Conservation (phyloP, 108 stramenopile genomes). For the Cyclotella atomus region DNA sequence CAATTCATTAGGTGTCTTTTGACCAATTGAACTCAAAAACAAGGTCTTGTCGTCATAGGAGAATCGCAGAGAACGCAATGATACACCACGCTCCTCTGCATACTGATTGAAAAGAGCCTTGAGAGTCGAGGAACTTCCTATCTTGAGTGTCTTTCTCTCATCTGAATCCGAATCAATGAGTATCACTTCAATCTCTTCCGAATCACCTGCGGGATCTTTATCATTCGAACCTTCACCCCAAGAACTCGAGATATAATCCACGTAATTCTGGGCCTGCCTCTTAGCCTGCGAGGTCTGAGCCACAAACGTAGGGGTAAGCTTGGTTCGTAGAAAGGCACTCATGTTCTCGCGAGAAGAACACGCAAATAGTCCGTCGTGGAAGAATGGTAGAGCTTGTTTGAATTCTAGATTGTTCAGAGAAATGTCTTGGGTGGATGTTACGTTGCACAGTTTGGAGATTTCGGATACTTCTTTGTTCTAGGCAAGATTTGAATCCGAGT, state of each 20-base stretch:
- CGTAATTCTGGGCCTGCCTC: constrained; percentile 17
- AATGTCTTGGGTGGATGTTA: not conserved
- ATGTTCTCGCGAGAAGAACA: constrained; percentile 13
- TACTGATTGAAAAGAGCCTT: constrained; percentile 26
- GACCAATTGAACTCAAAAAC: constrained; percentile 28
- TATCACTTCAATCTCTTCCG: constrained; percentile 20
- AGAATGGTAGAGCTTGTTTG: constrained; percentile 28
- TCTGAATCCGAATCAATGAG: constrained; percentile 14
- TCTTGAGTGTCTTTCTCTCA: constrained; percentile 7
- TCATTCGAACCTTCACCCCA: constrained; percentile 6
- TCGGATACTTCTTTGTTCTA: constrained; percentile 28
- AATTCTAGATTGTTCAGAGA: not conserved
- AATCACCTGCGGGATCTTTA: constrained; percentile 1
- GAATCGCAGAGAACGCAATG: constrained; percentile 27
- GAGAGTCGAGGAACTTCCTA: constrained; percentile 6
- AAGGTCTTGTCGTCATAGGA: constrained; percentile 26
- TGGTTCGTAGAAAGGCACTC: constrained; percentile 18
- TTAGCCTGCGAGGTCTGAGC: constrained; percentile 17
- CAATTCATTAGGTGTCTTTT: constrained; percentile 24
- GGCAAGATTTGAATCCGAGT: not conserved
- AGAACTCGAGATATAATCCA: constrained; percentile 19
- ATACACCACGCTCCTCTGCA: constrained; percentile 16
- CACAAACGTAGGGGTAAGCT: constrained; percentile 20
- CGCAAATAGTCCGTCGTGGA: constrained; percentile 31
- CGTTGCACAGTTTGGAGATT: constrained; percentile 12